Conservation (phyloP, 306 rosid genomes). For the Dryas drummondii region DNA sequence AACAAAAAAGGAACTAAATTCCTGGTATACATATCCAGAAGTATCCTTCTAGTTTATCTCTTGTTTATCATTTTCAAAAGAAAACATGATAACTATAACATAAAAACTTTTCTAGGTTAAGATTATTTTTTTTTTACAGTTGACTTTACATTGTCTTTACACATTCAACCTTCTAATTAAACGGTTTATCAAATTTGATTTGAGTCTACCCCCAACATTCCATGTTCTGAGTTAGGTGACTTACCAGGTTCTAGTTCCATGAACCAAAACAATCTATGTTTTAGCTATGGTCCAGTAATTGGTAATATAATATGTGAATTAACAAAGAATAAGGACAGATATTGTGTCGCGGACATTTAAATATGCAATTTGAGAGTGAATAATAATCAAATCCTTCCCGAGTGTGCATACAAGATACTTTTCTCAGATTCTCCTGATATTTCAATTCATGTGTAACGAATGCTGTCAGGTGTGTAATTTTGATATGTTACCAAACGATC, state of each 20-base stretch:
- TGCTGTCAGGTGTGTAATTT: background rate
- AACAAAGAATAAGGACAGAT: background rate
- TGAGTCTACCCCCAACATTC: background rate
- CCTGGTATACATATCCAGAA: background rate
- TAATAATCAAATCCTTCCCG: background rate
- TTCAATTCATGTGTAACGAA: background rate
- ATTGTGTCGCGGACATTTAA: background rate
- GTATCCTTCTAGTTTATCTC: background rate
- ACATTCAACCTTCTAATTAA: background rate
- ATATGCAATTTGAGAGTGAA: background rate
- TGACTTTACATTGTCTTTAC: background rate
- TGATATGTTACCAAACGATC: background rate
- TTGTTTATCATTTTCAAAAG: background rate
- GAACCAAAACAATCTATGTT: conserved; percentile 1
- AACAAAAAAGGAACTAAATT: background rate
- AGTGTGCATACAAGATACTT: background rate
- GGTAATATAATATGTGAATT: background rate
- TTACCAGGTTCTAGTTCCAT: background rate
- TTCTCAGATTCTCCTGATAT: background rate
- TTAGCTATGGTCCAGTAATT: background rate
- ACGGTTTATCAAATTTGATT: background rate
- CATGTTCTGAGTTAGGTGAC: background rate
- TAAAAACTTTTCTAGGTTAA: background rate
- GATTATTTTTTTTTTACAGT: background rate
- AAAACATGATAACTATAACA: background rate